phyloP scores from a whole-genome alignment of 352 stramenopile genomes.

The Blastocystis sp. region DNA sequence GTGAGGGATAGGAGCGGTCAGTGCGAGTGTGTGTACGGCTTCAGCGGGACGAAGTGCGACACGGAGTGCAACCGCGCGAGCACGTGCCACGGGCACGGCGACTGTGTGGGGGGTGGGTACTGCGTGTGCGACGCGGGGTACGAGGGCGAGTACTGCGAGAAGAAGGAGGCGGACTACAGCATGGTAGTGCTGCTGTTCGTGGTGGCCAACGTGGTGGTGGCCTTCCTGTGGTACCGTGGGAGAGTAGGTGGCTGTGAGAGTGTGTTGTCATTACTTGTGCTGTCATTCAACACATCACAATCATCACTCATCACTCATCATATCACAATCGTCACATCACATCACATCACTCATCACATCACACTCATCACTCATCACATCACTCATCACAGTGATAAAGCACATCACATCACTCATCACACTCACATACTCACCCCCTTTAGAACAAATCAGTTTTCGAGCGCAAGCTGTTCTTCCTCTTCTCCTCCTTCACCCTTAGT shows the following conservation, averaged over 20 bases:
- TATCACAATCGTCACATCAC: too few relatives aligned
- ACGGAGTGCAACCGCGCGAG: background rate
- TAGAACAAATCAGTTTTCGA: conserved; percentile 50
- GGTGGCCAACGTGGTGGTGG: conserved; percentile 3
- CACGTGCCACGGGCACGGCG: background rate
- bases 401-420: too few relatives aligned
- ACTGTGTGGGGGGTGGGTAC: background rate
- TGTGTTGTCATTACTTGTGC: too few relatives aligned
- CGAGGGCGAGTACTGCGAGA: background rate
- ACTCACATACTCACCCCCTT: background rate
- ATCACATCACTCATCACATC: too few relatives aligned
- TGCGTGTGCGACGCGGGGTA: conserved; percentile 38
- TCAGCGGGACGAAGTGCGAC: background rate
- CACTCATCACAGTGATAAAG: too few relatives aligned
- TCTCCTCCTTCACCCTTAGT: background rate
- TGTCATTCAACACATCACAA: too few relatives aligned
- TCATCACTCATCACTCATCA: too few relatives aligned
- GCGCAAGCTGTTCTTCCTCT: background rate
- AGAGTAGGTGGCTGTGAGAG: background rate
- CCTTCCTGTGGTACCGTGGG: conserved; percentile 30
- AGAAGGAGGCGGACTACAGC: background rate
- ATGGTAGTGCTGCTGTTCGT: background rate
- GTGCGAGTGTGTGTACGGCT: conserved; percentile 30
- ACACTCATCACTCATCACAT: too few relatives aligned
- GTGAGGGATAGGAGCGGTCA: background rate